Evolutionary conservation across 2,329 filamentous ascomycete genomes (phyloP).

Genomic region (Claviceps digitariae): DNA sequence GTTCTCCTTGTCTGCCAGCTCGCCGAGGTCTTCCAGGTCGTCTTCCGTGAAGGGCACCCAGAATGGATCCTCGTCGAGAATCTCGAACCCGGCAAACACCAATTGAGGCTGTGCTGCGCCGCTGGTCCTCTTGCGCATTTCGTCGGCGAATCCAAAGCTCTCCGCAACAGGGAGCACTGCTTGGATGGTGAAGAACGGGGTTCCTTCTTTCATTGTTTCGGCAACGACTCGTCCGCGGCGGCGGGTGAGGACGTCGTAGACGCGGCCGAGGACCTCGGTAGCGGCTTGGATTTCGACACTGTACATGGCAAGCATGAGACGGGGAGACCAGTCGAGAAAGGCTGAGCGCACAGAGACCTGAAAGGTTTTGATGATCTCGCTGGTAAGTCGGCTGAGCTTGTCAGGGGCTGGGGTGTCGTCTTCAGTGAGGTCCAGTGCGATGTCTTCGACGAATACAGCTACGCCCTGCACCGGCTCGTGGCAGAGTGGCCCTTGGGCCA

Average conservation of each 20-base stretch:
- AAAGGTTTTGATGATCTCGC: slow-evolving; percentile 83
- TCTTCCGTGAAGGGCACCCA: slow-evolving; percentile 97
- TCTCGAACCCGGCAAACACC: slow-evolving; percentile 83
- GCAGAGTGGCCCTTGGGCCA: slow-evolving; percentile 78
- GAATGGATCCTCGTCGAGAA: slow-evolving; percentile 90
- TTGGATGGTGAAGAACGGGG: slow-evolving; percentile 89
- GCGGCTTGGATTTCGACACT: slow-evolving; percentile 94
- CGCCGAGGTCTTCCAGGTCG: slow-evolving; percentile 88
- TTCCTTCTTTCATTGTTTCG: slow-evolving; percentile 87
- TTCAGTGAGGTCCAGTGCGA: slow-evolving; percentile 45
- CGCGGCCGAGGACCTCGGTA: slow-evolving; percentile 85
- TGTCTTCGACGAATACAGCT: slow-evolving; percentile 76
- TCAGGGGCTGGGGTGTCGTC: slow-evolving; percentile 47
- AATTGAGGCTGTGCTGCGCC: slow-evolving; percentile 87
- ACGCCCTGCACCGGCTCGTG: slow-evolving; percentile 87
- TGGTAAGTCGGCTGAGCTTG: slow-evolving; percentile 67
- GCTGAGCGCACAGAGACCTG: slow-evolving; percentile 71
- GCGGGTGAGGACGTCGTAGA: slow-evolving; percentile 95
- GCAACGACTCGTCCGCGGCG: slow-evolving; percentile 79
- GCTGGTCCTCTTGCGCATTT: slow-evolving; percentile 88
- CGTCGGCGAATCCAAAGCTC: slow-evolving; percentile 90
- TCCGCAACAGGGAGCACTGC: slow-evolving; percentile 83
- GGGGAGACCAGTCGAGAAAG: slow-evolving; percentile 90
- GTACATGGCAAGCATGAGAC: slow-evolving; percentile 96
- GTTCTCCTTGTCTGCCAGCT: slow-evolving; percentile 87